Conservation (phyloP, 2,329 filamentous ascomycete species). For the Incumbomyces delicatus region DNA sequence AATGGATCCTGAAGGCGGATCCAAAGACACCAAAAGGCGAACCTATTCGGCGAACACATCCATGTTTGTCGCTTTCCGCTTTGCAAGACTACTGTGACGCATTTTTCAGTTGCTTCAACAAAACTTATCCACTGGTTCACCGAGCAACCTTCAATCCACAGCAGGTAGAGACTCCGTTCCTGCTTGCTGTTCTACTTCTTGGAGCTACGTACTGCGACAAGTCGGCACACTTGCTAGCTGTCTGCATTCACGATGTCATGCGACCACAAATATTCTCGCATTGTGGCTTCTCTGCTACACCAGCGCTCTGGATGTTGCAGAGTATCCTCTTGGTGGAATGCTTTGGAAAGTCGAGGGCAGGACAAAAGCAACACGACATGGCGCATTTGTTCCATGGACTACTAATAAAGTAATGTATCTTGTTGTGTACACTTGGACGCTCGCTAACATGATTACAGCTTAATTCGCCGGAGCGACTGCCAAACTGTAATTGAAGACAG, state of each 20-base stretch:
- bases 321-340: conserved; percentile 54
- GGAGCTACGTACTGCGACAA: conserved; percentile 53
- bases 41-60: conserved; percentile 39
- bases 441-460: conserved; percentile 10
- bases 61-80: conserved; percentile 40
- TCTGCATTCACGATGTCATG: conserved; percentile 53
- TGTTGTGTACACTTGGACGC: not conserved
- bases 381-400: conserved; percentile 51
- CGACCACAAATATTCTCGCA: conserved; percentile 51
- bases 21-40: conserved; percentile 41
- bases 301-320: conserved; percentile 52
- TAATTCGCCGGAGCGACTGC: conserved; percentile 45
- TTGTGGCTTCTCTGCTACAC: conserved; percentile 47
- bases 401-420: conserved; percentile 35
- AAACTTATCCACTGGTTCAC: conserved; percentile 51
- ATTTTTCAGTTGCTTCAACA: conserved; percentile 53
- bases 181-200: conserved; percentile 48
- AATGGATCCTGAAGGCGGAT: conserved; percentile 41
- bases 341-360: conserved; percentile 54
- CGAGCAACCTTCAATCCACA: conserved; percentile 47
- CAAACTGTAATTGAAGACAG: conserved; percentile 35
- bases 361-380: conserved; percentile 55
- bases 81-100: conserved; percentile 50
- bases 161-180: conserved; percentile 41
- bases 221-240: conserved; percentile 49